Percentiles rank a stretch among this genome's conserved stretches.
These are phyloP conservation scores for Vigna angularis DNA, from an alignment of 306 rosid genomes.

Conservation along the genomic window DNA sequence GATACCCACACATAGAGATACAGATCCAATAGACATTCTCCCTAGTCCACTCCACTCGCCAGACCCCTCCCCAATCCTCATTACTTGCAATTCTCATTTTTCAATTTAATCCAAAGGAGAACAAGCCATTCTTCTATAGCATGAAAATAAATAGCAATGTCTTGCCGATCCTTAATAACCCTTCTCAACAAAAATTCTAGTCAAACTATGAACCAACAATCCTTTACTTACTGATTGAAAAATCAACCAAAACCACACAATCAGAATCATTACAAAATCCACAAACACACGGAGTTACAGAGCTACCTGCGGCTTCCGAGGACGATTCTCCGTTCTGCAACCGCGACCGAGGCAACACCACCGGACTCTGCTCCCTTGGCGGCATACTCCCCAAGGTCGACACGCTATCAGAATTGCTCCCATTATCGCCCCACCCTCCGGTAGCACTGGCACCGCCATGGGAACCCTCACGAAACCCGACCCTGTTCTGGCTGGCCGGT, in stretches of 20 bases:
- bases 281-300: neutral
- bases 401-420: conserved; percentile 61
- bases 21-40: neutral
- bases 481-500: conserved; percentile 44
- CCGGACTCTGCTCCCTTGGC: conserved; percentile 75
- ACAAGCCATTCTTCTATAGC: conserved; percentile 1
- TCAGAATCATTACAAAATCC: conserved; percentile 7
- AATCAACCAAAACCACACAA: conserved; percentile 18
- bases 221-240: neutral
- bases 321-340: conserved; percentile 74
- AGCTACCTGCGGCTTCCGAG: conserved; percentile 65
- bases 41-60: neutral
- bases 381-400: conserved; percentile 56
- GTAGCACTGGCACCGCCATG: neutral
- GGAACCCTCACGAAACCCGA: conserved; percentile 61
- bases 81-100: neutral
- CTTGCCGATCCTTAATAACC: neutral
- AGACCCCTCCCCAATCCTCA: neutral
- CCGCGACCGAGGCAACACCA: conserved; percentile 62
- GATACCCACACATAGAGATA: neutral
- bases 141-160: neutral
- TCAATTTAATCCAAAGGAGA: neutral
- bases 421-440: conserved; percentile 60
- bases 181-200: neutral
- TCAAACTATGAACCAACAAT: conserved; percentile 9